phyloP scores from a whole-genome alignment of 441 rosid genomes.

The Theobroma grandiflorum region DNA sequence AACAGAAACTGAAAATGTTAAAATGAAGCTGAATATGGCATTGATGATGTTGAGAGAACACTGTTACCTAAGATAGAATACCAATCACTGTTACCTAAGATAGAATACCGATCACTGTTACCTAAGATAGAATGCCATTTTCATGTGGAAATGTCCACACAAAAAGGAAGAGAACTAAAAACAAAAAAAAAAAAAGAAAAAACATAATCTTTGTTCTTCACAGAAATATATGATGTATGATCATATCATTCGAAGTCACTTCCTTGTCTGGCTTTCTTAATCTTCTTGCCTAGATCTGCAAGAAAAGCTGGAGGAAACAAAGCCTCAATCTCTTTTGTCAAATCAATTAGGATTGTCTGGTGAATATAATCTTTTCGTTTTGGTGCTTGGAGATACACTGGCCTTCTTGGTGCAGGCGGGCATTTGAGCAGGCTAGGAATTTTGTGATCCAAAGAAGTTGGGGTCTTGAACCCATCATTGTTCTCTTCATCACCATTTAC shows the following conservation, averaged over 20 bases:
- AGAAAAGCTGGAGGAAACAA: constrained; percentile 62
- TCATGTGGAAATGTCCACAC: neutral
- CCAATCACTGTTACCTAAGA: neutral
- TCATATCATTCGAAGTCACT: constrained; percentile 30
- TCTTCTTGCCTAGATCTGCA: constrained; percentile 62
- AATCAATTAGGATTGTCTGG: constrained; percentile 55
- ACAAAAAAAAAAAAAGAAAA: neutral
- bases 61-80: neutral
- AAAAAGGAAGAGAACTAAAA: neutral
- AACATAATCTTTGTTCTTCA: constrained; percentile 21
- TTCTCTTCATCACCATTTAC: constrained; percentile 36
- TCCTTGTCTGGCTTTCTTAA: constrained; percentile 63
- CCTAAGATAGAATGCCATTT: neutral
- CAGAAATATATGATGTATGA: constrained; percentile 15
- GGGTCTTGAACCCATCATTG: constrained; percentile 67
- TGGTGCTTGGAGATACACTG: constrained; percentile 49
- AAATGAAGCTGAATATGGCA: constrained; percentile 11
- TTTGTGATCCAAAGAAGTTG: constrained; percentile 54
- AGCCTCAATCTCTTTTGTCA: constrained; percentile 71
- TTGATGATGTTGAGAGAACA: neutral
- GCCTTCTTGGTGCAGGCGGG: constrained; percentile 86
- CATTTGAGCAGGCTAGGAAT: constrained; percentile 48
- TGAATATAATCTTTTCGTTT: constrained; percentile 39
- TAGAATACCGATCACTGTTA: neutral
- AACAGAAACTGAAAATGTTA: neutral